Evolutionary conservation across 192 early-diverging fungal genomes (phyloP).

Genomic region (Fimicolochytrium jonesii): DNA sequence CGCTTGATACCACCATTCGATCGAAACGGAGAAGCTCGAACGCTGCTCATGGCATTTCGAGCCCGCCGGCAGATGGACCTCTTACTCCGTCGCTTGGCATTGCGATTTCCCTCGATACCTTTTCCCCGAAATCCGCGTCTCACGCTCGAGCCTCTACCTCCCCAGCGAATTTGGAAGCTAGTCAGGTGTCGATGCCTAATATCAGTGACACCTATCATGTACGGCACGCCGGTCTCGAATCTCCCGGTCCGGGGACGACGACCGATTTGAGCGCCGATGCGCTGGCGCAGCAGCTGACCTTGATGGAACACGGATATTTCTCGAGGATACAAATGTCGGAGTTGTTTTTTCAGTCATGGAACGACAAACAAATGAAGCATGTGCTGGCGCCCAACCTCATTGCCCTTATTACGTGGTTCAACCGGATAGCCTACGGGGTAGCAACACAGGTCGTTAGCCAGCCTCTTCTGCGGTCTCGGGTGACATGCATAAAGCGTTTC

Average conservation of each 20-base stretch:
- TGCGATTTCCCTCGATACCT: too few species aligned
- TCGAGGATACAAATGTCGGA: conserved; percentile 59
- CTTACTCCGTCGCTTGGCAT: too few species aligned
- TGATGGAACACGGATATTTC: conserved; percentile 72
- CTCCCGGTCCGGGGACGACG: conserved; percentile 9
- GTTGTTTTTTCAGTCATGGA: conserved; percentile 46
- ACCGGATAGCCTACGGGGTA: conserved; percentile 45
- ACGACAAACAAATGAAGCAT: conserved; percentile 20
- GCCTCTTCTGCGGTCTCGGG: conserved; percentile 40
- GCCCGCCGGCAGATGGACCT: too few species aligned
- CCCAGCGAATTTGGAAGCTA: too few species aligned
- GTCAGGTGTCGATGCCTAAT: too few species aligned
- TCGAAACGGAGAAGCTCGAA: too few species aligned
- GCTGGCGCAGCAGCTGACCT: conserved; percentile 68
- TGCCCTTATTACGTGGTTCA: conserved; percentile 42
- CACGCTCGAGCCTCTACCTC: too few species aligned
- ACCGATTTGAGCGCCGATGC: conserved; percentile 56
- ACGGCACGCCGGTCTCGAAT: too few species aligned
- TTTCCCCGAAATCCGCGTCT: too few species aligned
- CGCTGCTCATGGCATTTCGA: too few species aligned
- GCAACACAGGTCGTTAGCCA: conserved; percentile 43
- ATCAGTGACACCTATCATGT: too few species aligned
- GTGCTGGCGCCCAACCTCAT: conserved; percentile 13
- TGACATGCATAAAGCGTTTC: conserved; percentile 46
- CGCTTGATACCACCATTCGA: too few species aligned